Evolutionary conservation across 345 rosid species (phyloP), one percentile per base, ranked within the genome.

Genomic region (Euphorbia lathyris): DNA sequence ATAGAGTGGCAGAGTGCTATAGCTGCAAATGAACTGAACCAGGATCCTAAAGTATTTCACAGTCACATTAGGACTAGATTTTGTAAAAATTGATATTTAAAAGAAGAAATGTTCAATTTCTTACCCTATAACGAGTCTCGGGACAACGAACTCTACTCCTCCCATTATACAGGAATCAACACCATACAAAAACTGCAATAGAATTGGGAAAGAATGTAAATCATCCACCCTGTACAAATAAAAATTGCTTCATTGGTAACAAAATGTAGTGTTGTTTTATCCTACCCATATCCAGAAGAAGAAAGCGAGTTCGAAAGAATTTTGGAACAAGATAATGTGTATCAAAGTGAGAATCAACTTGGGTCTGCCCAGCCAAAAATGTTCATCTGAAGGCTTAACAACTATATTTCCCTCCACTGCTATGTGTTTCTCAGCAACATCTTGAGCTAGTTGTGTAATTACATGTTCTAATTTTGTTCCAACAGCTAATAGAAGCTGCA

Each of bases 1-100:
- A 19, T 94, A 94, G 7, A 94, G 89, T 0, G 98, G 97, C 16
- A 94, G 79, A 36, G 97, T 94, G 58, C 95, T 91, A 77, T 87
- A 91, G 74, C 97, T 87, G 73, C 96, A 89, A 7, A 89, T 79
- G 72, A 89, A 80, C 86, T 91, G 97, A 69, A 94, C 77, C 42
- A 86, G 52, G 4, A 51, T 86, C 80, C 96, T 91, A 73, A 36
- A 23, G 66, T 29, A 4, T 40, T n/a, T 34, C 17, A 19, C n/a
- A 42, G 3, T 23, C 9, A 7, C 40, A 63, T 22, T 2, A 13
- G 11, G 17, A 16, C 45, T 23, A 58, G 23, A 25, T 27, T 10
- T 22, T 7, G 1, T 9, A 19, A 12, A 22, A 12, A 22, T 12
- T 6, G 32, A 52, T 26, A 52, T n/a, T 8, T n/a, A 42, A 0